Base-by-base conservation (phyloP, 2,329 filamentous ascomycete genomes). In the Penicillium palitans region DNA sequence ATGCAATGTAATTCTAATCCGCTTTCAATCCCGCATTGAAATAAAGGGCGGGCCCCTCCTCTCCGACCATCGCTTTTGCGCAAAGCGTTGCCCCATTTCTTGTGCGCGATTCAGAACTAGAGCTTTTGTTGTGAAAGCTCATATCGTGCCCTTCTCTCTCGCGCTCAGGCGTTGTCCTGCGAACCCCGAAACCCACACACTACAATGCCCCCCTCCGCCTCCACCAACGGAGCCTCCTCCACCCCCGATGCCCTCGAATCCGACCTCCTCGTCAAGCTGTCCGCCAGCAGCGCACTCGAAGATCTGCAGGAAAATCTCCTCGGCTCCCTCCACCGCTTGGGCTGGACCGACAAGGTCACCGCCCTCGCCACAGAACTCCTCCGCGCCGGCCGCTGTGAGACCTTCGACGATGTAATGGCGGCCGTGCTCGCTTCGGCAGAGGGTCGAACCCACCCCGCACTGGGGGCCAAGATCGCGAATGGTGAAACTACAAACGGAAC, bases 271-370 rank as follows among this genome's bases (percentile, higher is more conserved):
- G 68, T 73, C 68, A 79, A 76, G 42, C 80, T 85, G 41, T 76
- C 79, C 50, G 70, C 74, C 61, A 76, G 76, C 35, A 75, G 76
- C 66, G 79, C 81, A 54, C 81, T 87, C 63, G 78, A 80, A 66
- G 80, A 81, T 67, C 83, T 88, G 44, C 83, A 86, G 67, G 66
- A 74, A 39, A 78, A 79, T 1, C 77, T 87, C 27, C 76, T 81
- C 58, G 79, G 84, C 66, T 79, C 80, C 24, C 78, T 87, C 12
- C 80, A 84, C 66, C 78, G 82, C 53, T 73, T 77, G n/a, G 84
- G 84, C 64, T 88, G 84, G 84, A 81, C 82, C 42, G 79, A 84
- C 65, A 77, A 78, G 29, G 77, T 88, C 59, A 80, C 80, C 57
- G 75, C 74, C 47, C 80, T 87, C 60, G 78, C 84, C 19, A 79